Evolutionary conservation across 495 filamentous ascomycete genomes (phyloP).

Genomic region (Cryomyces minteri): DNA sequence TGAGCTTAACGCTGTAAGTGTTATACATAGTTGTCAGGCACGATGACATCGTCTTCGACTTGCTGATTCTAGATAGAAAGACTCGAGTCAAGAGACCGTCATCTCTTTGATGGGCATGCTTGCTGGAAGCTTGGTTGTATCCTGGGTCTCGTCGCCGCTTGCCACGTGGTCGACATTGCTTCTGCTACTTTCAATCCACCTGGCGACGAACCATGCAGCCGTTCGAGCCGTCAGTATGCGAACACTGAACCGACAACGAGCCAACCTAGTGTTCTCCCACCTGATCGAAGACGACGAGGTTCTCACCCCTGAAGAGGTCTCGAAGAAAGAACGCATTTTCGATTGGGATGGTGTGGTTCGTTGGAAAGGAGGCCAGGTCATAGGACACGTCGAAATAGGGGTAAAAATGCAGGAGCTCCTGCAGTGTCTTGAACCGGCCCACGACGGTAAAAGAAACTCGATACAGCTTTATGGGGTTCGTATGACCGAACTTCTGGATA

Average conservation of each 20-base stretch:
- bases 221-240: slow-evolving; percentile 70
- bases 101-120: slow-evolving; percentile 86
- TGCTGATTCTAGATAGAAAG: slow-evolving; percentile 35
- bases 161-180: slow-evolving; percentile 65
- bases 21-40: background rate
- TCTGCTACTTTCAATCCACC: slow-evolving; percentile 51
- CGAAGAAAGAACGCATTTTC: slow-evolving; percentile 54
- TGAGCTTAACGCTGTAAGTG: slow-evolving; percentile 70
- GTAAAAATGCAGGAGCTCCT: slow-evolving; percentile 23
- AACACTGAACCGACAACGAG: slow-evolving; percentile 74
- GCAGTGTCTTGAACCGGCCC: slow-evolving; percentile 7
- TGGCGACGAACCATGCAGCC: slow-evolving; percentile 68
- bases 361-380: slow-evolving; percentile 29
- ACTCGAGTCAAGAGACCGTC: slow-evolving; percentile 89
- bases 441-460: slow-evolving; percentile 22
- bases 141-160: slow-evolving; percentile 45
- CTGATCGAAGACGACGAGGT: slow-evolving; percentile 30
- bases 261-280: slow-evolving; percentile 57
- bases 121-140: slow-evolving; percentile 63
- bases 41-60: background rate
- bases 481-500: slow-evolving; percentile 26
- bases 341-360: slow-evolving; percentile 39
- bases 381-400: slow-evolving; percentile 33
- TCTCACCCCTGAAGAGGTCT: slow-evolving; percentile 43
- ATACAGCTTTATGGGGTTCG: slow-evolving; percentile 11